Base-by-base conservation (phyloP, 176 grass and related monocot species). In the Musa troglodytarum region DNA sequence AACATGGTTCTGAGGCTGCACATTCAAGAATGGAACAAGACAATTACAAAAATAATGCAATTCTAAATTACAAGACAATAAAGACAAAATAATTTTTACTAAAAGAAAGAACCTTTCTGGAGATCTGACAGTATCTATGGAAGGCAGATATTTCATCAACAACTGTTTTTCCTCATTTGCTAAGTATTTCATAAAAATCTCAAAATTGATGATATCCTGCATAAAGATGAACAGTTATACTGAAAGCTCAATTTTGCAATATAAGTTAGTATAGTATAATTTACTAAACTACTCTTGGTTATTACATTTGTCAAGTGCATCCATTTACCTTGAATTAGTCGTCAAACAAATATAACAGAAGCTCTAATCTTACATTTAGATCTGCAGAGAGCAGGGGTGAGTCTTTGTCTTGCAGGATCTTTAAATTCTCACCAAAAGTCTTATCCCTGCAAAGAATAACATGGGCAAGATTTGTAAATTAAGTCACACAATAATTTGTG, bases 1-100 rank as follows among this genome's bases (percentile, higher is more conserved):
- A 93, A 89, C 90, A 93, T 85, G 52, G 67, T 83, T 82, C 76
- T 83, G 63, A 93, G 68, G 75, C 87, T 89, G 82, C 77, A 81
- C 52, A 78, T 59, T 65, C 22, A 86, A 78, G 22, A 61, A 54
- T 81, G 54, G 21, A 76, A 76, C 74, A 76, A 68, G 63, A 52
- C 51, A 53, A 23, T 50, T 81, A 50, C n/a, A 68, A 65, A 79
- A 69, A 55, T 25, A 21, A 23, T 2, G 22, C 28, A 24, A 16
- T 43, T 63, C 64, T 2, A 21, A 49, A 28, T 10, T 74, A 28
- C 52, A 69, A 74, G 20, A 26, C n/a, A 49, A 58, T 16, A 19
- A 12, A 64, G 65, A 11, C 16, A 49, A 57, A 67, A 62, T 2
- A 63, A 61, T 10, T 26, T 26, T 10, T 65, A 9, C 11, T 11